Base-by-base conservation (phyloP, 2,329 filamentous ascomycete genomes). In the Raffaelea arxii region DNA sequence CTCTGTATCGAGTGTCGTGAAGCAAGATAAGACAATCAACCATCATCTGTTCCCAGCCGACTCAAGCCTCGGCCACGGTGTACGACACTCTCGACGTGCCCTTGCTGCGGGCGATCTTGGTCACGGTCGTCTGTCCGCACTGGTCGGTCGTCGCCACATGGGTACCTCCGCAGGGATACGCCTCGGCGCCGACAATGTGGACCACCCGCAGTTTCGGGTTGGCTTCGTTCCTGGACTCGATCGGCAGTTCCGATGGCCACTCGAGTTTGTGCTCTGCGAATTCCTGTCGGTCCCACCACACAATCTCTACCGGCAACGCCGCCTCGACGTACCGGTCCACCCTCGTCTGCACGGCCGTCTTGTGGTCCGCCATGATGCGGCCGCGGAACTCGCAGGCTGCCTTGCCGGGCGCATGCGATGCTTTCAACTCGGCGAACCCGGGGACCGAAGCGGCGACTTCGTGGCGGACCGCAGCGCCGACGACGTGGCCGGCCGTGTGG, bases 121-220 rank as follows among this genome's bases (percentile, higher is more conserved):
- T 81, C 4, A 87, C 79, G 3, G 65, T 74, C 5, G 78, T 77
- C 58, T 73, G 71, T 1, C 81, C 78, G 55, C 75, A 79, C 49
- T 71, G 54, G 48, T 72, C 68, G 19, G 80, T 82, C 18, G 65
- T 72, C 25, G 73, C 66, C 4, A 87, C 82, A 66, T 88, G 84
- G 23, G 84, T 88, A 0, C 84, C 84, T 7, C 84, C 84, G 60
- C 84, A 88, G 1, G 84, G 82, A 65, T 88, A 87, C 23, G 74
- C 74, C 54, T 82, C 84, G 1, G 76, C 74, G 0, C 82, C 82
- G 1, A 78, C 74, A 49, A 88, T 84, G 49, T 77, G 74, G 22
- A 87, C 82, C 0, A 86, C 80, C 9, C 84, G 68, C 25, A 82
- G 77, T 58, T 75, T 79, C 6, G 18, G 36, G 36, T 19, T 18